Base-by-base conservation (phyloP, 2,329 filamentous ascomycete genomes). In the Fusarium secorum region DNA sequence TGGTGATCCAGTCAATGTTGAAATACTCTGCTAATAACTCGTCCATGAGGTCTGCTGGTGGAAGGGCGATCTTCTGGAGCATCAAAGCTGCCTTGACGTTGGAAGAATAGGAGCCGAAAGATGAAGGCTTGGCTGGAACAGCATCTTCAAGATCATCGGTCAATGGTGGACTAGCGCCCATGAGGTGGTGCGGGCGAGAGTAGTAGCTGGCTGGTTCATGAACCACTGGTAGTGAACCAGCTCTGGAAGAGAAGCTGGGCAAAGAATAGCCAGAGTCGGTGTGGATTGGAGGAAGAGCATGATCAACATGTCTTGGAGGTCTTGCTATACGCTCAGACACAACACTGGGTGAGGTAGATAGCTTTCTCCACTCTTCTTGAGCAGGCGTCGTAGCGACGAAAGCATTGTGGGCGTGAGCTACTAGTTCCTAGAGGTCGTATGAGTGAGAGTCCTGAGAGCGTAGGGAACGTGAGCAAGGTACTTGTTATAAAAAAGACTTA, bases 101-200 rank as follows among this genome's bases (percentile, higher is more conserved):
- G 36, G 75, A 76, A n/a, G 75, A 76, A 46, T 76, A 76, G 11
- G 75, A 76, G 13, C 75, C 75, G 22, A 76, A 76, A 4, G 74
- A 75, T 0, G 75, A 74, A n/a, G 69, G 56, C 60, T 72, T 73
- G 64, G 63, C 49, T 2, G 64, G 61, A 4, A 66, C 49, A 11
- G 57, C 57, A 33, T 77, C 75, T 56, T 77, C 75, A 11, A 77
- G 71, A 48, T 77, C 75, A 44, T 76, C 75, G 9, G 75, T 77
- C 32, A 76, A 48, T 5, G 75, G 75, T 22, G 75, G 75, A 33
- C 75, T 76, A 26, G 74, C 68, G 6, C 65, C 74, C 74, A 76
- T 76, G 10, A 59, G 74, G 38, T 56, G 64, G 2, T 66, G 65
- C 14, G 54, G 46, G 7, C 69, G 72, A 4, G 66, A 60, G 38